phyloP scores from a whole-genome alignment of 1,284 basidiomycete genomes.

The Schizophyllum amplum region DNA sequence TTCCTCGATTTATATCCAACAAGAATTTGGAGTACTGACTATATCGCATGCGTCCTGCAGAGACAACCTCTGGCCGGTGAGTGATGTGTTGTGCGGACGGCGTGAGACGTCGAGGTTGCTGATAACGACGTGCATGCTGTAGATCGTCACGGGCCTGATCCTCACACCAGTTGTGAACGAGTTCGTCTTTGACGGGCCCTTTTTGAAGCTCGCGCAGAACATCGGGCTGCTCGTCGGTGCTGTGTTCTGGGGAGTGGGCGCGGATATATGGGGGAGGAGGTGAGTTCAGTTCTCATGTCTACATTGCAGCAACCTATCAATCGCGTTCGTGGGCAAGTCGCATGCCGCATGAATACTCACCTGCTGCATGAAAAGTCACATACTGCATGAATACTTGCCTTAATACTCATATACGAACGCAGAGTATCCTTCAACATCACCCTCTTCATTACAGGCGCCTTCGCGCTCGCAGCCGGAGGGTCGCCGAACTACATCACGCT shows the following conservation, averaged over 20 bases:
- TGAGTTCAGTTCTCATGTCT: conserved; percentile 20
- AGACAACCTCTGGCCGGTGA: conserved; percentile 60
- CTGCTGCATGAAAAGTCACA: too few species aligned
- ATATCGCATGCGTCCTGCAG: conserved; percentile 22
- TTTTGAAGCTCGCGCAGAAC: conserved; percentile 47
- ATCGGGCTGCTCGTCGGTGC: conserved; percentile 61
- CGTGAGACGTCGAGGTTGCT: background rate
- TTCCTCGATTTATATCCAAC: background rate
- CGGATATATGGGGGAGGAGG: conserved; percentile 53
- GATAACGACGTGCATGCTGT: background rate
- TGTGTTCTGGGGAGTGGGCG: conserved; percentile 46
- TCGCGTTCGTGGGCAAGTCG: too few species aligned
- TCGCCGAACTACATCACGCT: conserved; percentile 46
- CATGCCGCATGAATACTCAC: too few species aligned
- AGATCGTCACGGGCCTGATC: conserved; percentile 52
- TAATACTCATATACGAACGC: too few species aligned
- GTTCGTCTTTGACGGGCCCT: conserved; percentile 44
- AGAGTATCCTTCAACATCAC: conserved; percentile 73
- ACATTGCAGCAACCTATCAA: too few species aligned
- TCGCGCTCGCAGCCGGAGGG: conserved; percentile 53
- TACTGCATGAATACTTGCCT: too few species aligned
- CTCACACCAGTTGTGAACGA: conserved; percentile 46
- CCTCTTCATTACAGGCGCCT: conserved; percentile 61
- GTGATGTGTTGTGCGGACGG: conserved; percentile 14
- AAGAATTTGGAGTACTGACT: conserved; percentile 7